Percentiles rank a stretch among this genome's conserved stretches.
Conservation (phyloP, 1,284 basidiomycete species). For the Tilletia setariae region DNA sequence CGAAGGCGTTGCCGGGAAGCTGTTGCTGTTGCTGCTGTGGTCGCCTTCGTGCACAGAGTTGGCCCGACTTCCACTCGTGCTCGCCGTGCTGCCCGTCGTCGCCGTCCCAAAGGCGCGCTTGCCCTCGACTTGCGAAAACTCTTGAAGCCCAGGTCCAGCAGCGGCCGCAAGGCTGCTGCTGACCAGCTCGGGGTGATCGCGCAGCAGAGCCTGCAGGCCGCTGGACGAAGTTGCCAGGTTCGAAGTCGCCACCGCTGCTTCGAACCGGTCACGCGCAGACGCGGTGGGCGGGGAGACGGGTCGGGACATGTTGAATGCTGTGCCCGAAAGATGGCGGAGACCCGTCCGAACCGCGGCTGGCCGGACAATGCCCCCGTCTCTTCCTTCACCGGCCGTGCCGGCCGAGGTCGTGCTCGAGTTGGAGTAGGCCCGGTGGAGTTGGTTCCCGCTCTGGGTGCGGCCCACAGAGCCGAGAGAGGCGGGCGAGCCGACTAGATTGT, state of each 20-base stretch:
- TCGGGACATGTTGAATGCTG: conserved; percentile 24
- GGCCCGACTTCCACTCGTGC: conserved; percentile 3
- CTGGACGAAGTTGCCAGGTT: conserved; percentile 40
- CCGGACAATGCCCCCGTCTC: background rate
- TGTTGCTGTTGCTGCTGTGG: too few relatives aligned
- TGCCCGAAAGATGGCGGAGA: conserved; percentile 16
- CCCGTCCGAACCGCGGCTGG: background rate
- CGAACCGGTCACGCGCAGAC: conserved; percentile 36
- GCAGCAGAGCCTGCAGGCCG: conserved; percentile 48
- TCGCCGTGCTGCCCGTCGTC: background rate
- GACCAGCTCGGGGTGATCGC: conserved; percentile 52
- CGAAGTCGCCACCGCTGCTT: conserved; percentile 41
- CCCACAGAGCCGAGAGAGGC: conserved; percentile 4
- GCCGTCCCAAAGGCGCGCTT: background rate
- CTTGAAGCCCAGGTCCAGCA: conserved; percentile 36
- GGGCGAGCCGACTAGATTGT: background rate
- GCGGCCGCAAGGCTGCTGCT: conserved; percentile 42
- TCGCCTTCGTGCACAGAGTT: background rate
- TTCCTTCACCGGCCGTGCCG: background rate
- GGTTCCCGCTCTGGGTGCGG: background rate
- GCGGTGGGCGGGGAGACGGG: conserved; percentile 40
- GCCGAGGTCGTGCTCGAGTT: background rate
- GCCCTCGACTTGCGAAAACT: conserved; percentile 15
- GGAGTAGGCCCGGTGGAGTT: background rate
- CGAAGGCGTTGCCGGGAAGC: conserved; percentile 20